Conservation (phyloP, 1,284 basidiomycete genomes). For the Ceratobasidium sp. region DNA sequence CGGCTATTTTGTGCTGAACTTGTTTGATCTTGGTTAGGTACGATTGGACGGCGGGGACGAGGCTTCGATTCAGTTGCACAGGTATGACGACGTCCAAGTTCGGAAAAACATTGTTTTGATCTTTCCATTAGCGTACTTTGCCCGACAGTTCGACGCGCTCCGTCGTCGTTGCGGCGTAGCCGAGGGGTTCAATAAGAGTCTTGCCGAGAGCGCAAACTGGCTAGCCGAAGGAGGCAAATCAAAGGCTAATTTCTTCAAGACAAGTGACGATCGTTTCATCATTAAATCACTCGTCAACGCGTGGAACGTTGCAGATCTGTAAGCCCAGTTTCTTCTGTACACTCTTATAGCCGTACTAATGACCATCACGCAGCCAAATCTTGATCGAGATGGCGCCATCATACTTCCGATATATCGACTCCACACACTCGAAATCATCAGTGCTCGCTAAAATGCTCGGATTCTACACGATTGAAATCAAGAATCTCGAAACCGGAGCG, state of each 20-base stretch:
- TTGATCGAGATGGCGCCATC: constrained; percentile 79
- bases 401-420: constrained; percentile 81
- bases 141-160: constrained; percentile 78
- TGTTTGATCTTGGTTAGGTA: constrained; percentile 15
- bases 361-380: constrained; percentile 68
- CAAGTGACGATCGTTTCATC: constrained; percentile 77
- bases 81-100: background rate
- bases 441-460: constrained; percentile 81
- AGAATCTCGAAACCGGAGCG: constrained; percentile 75
- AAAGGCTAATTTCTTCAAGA: constrained; percentile 80
- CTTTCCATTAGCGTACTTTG: constrained; percentile 70
- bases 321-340: constrained; percentile 55
- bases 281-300: constrained; percentile 86
- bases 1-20: background rate
- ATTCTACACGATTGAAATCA: constrained; percentile 80
- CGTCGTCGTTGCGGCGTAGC: constrained; percentile 75
- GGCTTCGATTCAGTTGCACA: constrained; percentile 79
- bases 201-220: constrained; percentile 74
- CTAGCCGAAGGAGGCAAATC: constrained; percentile 67
- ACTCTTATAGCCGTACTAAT: background rate
- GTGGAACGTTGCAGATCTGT: constrained; percentile 87
- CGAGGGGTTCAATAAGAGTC: constrained; percentile 69
- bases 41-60: constrained; percentile 78
- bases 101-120: background rate
- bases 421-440: constrained; percentile 73